phyloP scores from a whole-genome alignment of 192 early-diverging fungal genomes.

The Pecoramyces ruminantium region DNA sequence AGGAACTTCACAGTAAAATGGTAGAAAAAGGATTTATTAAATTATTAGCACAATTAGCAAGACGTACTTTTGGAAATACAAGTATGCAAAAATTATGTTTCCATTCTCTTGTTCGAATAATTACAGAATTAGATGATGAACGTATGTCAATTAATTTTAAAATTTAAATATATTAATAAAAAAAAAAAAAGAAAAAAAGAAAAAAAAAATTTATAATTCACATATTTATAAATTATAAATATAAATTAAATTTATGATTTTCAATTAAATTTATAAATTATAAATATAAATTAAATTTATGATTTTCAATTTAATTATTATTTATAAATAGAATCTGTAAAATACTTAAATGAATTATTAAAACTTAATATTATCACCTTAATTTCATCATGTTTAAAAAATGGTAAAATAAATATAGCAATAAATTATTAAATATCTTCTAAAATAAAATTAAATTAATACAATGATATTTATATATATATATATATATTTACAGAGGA shows the following conservation, averaged over 20 bases:
- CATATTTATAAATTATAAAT: no score
- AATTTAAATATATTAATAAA: no score
- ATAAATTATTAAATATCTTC: no score
- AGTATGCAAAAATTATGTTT: constrained; percentile 70
- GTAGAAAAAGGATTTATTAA: constrained; percentile 31
- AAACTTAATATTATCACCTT: constrained; percentile 50
- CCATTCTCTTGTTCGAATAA: constrained; percentile 52
- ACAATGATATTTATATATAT: no score
- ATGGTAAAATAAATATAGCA: constrained; percentile 13
- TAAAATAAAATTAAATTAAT: no score
- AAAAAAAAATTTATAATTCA: no score
- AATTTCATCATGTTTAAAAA: constrained; percentile 45
- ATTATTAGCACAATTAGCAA: constrained; percentile 42
- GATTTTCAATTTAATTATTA: no score
- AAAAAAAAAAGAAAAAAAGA: no score
- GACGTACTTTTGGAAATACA: constrained; percentile 63
- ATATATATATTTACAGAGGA: constrained; percentile 28
- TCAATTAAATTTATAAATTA: no score
- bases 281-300: no score
- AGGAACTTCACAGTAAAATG: constrained; percentile 28
- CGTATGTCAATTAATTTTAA: not conserved
- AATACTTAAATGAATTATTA: constrained; percentile 28
- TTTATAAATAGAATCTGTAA: constrained; percentile 16
- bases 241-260: no score
- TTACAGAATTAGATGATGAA: constrained; percentile 7